Evolutionary conservation across 345 rosid species (phyloP).

Genomic region (Gossypioides kirkii): DNA sequence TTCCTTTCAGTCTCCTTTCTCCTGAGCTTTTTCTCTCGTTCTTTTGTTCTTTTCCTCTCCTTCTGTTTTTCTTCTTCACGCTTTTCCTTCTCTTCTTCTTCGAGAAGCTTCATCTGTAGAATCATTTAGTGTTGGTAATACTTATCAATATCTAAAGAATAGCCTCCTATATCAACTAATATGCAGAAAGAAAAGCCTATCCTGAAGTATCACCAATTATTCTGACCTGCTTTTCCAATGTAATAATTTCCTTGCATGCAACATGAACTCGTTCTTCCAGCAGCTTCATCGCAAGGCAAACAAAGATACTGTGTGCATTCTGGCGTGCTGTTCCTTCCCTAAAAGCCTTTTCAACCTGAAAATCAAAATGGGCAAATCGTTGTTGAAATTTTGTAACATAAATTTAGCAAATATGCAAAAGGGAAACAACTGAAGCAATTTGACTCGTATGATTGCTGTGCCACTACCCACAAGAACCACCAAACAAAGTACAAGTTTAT

Average conservation of each 20-base stretch:
- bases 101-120: slow-evolving; percentile 78
- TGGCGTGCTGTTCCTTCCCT: slow-evolving; percentile 98
- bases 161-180: background rate
- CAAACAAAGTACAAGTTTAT: background rate
- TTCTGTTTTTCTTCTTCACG: slow-evolving; percentile 91
- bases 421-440: slow-evolving; percentile 2
- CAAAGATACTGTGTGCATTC: slow-evolving; percentile 96
- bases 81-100: slow-evolving; percentile 96
- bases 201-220: slow-evolving; percentile 12
- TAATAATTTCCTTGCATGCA: slow-evolving; percentile 94
- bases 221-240: slow-evolving; percentile 91
- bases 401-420: background rate
- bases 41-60: slow-evolving; percentile 83
- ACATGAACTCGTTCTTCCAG: slow-evolving; percentile 91
- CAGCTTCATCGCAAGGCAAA: slow-evolving; percentile 76
- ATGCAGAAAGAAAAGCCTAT: slow-evolving; percentile 7
- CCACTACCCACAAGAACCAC: slow-evolving; percentile 6
- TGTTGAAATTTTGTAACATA: background rate
- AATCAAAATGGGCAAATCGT: background rate
- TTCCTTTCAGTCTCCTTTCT: slow-evolving; percentile 91
- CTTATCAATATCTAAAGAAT: background rate
- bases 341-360: slow-evolving; percentile 96
- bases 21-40: slow-evolving; percentile 85
- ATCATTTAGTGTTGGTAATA: slow-evolving; percentile 14
- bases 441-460: background rate